These are phyloP conservation scores for Plasmodium cynomolgi DNA, from an alignment of 169 alveolate species.

Conservation along the genomic window DNA sequence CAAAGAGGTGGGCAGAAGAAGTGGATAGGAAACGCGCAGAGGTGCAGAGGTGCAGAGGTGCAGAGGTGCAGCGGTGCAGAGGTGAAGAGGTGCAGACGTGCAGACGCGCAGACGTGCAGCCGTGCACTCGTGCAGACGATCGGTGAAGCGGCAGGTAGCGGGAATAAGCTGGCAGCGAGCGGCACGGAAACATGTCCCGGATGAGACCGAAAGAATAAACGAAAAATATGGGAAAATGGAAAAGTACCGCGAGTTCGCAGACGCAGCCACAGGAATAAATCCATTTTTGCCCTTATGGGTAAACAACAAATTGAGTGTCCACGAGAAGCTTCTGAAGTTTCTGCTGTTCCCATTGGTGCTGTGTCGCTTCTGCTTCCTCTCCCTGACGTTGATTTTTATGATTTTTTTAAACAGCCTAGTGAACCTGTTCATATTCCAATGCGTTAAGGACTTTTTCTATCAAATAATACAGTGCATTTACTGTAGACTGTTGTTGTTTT, in stretches of 20 bases:
- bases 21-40: not conserved
- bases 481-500: constrained; percentile 35
- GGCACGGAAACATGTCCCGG: not conserved
- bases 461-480: constrained; percentile 54
- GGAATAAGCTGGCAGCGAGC: no score
- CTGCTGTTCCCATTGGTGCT: constrained; percentile 44
- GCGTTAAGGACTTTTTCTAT: constrained; percentile 61
- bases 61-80: no score
- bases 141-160: no score
- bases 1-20: not conserved
- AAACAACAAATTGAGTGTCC: constrained; percentile 33
- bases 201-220: not conserved
- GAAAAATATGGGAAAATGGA: constrained; percentile 73
- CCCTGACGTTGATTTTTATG: constrained; percentile 57
- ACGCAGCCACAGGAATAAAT: constrained; percentile 80
- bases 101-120: no score
- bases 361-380: constrained; percentile 32
- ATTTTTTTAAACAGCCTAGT: constrained; percentile 49
- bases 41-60: no score
- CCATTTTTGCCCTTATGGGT: constrained; percentile 82
- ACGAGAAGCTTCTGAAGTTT: constrained; percentile 38
- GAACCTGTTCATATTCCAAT: constrained; percentile 23
- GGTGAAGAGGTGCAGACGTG: no score
- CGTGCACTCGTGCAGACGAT: not conserved
- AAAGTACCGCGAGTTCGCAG: constrained; percentile 79